Evolutionary conservation across 257 asterid genomes (phyloP).

Genomic region (Fraxinus cuspidata): DNA sequence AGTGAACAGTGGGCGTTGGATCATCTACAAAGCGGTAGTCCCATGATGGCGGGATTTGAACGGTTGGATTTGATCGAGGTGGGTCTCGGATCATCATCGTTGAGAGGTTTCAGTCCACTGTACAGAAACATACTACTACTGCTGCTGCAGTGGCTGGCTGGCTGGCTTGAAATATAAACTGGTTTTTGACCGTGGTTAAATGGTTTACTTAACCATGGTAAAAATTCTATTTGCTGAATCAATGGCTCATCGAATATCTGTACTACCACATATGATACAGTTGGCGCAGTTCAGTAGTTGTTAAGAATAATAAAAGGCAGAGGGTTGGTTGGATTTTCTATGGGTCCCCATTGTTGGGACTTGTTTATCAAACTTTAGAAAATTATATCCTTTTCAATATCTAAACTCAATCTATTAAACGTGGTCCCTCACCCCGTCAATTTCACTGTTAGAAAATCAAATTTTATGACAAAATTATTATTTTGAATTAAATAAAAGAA

Average conservation of each 20-base stretch:
- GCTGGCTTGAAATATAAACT: slow-evolving; percentile 43
- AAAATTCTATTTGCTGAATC: slow-evolving; percentile 18
- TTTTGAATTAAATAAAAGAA: too few species aligned
- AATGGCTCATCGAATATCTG: not conserved
- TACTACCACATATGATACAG: too few species aligned
- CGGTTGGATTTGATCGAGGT: slow-evolving; percentile 9
- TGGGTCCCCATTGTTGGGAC: not conserved
- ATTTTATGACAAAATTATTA: too few species aligned
- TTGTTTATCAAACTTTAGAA: not conserved
- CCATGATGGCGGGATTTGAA: slow-evolving; percentile 14
- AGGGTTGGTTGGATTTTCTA: not conserved
- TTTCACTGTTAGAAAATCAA: too few species aligned
- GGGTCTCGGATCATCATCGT: slow-evolving; percentile 19
- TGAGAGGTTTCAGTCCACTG: not conserved
- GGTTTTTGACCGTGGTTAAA: slow-evolving; percentile 48
- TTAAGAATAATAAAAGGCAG: not conserved
- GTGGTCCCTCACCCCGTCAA: too few species aligned
- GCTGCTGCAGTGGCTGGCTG: not conserved
- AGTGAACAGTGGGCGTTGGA: not conserved
- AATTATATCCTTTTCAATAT: too few species aligned
- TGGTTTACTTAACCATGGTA: slow-evolving; percentile 36
- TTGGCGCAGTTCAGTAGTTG: not conserved
- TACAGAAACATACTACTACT: not conserved
- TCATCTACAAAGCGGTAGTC: not conserved
- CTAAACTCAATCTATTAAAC: too few species aligned